Evolutionary conservation across 2,329 filamentous ascomycete species (phyloP).

Genomic region (Cladobotryum protrusum): DNA sequence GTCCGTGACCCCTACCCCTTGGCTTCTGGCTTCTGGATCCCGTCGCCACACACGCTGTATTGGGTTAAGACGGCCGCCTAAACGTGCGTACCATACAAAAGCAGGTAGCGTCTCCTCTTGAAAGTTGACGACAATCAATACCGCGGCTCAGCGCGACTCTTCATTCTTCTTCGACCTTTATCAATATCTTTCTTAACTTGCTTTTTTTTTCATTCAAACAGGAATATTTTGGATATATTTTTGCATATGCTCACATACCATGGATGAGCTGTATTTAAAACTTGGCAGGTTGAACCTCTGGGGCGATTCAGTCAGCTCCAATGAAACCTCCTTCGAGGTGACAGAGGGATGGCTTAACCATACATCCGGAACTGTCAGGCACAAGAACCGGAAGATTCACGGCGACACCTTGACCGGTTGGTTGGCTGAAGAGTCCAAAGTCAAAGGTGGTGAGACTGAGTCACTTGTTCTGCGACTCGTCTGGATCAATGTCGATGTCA

Average conservation of each 20-base stretch:
- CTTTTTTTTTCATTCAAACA: not conserved
- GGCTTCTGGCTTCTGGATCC: not conserved
- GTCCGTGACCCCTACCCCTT: not conserved
- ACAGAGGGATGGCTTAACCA: constrained; percentile 25
- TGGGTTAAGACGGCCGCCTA: not conserved
- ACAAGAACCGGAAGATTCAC: constrained; percentile 8
- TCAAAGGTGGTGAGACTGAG: constrained; percentile 9
- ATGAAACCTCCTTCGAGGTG: constrained; percentile 19
- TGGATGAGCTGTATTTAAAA: constrained; percentile 29
- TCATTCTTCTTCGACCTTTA: too few species aligned
- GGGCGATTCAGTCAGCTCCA: constrained; percentile 12
- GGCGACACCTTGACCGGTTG: constrained; percentile 14
- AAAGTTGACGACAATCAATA: too few species aligned
- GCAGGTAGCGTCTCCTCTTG: not conserved
- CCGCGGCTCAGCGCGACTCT: too few species aligned
- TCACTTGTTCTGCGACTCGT: constrained; percentile 26
- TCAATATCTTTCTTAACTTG: not conserved
- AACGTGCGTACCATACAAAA: not conserved
- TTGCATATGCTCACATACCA: constrained; percentile 5
- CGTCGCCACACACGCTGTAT: too few species aligned
- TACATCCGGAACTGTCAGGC: constrained; percentile 15
- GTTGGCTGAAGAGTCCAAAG: constrained; percentile 18
- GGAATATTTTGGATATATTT: not conserved
- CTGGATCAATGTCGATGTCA: constrained; percentile 20
- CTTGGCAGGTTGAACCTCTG: constrained; percentile 21